These are phyloP conservation scores for Botrytis elliptica DNA, from an alignment of 2,329 filamentous ascomycete species.

Conservation along the genomic window DNA sequence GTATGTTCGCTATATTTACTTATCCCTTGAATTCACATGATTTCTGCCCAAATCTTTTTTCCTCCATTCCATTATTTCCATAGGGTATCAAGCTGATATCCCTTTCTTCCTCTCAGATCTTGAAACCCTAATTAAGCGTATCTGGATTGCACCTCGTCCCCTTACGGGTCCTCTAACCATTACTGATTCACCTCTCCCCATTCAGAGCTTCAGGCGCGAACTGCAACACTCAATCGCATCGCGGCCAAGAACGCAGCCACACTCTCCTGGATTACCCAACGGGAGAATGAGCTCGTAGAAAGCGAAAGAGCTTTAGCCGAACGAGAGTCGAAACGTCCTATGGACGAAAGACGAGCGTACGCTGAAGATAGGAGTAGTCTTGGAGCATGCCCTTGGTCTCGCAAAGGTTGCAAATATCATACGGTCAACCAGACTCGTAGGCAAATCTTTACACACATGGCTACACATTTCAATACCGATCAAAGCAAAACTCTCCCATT, in stretches of 20 bases:
- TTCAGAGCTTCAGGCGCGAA: conserved; percentile 9
- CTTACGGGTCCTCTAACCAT: conserved; percentile 3
- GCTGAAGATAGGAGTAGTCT: background rate
- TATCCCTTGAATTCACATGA: background rate
- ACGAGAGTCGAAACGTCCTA: conserved; percentile 1
- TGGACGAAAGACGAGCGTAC: background rate
- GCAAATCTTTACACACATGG: background rate
- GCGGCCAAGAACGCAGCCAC: conserved; percentile 15
- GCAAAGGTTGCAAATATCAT: background rate
- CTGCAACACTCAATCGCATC: background rate
- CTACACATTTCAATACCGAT: background rate
- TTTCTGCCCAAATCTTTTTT: background rate
- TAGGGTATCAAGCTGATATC: conserved; percentile 17
- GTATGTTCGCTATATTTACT: background rate
- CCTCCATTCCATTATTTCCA: background rate
- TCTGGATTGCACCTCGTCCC: conserved; percentile 15
- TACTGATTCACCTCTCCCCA: background rate
- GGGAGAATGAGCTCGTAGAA: background rate
- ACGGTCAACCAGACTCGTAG: background rate
- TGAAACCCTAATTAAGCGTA: background rate
- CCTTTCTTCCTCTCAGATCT: background rate
- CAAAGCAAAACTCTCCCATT: background rate
- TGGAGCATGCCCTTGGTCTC: background rate
- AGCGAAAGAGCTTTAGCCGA: background rate
- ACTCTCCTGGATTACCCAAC: background rate